Evolutionary conservation across 331 rosid species (phyloP).

Genomic region (Stylosanthes scabra): DNA sequence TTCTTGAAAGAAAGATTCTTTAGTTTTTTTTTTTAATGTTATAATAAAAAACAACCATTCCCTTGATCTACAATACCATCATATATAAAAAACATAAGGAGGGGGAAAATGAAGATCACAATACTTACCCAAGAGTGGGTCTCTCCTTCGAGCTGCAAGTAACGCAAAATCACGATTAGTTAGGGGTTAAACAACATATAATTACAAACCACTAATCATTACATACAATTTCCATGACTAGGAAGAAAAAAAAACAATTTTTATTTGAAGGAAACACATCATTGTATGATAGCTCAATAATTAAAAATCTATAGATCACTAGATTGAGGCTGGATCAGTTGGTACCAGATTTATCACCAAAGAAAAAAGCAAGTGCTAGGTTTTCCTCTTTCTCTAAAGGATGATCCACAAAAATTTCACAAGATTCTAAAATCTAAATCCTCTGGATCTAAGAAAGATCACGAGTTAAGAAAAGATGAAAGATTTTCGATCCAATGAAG

Average conservation of each 20-base stretch:
- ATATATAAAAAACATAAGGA: not conserved
- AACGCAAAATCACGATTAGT: conserved; percentile 31
- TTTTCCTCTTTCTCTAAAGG: no score
- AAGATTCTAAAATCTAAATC: not conserved
- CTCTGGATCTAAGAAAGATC: conserved; percentile 29
- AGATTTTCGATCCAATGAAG: not conserved
- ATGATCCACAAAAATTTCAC: not conserved
- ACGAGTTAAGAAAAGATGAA: not conserved
- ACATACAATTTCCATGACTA: not conserved
- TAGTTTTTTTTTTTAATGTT: no score
- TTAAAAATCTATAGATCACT: not conserved
- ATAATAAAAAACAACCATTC: no score
- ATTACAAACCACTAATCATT: not conserved
- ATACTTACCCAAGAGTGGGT: conserved; percentile 99
- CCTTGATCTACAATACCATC: not conserved
- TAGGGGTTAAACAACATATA: not conserved
- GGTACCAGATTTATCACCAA: not conserved
- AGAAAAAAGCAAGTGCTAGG: not conserved
- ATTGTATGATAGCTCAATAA: not conserved
- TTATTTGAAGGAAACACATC: not conserved
- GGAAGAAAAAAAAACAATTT: not conserved
- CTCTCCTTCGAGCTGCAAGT: conserved; percentile 99
- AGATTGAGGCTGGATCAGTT: conserved; percentile 10
- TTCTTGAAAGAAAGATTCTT: not conserved
- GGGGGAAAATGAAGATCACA: not conserved